These are phyloP conservation scores for Sclerotinia subarctica DNA, from an alignment of 2,329 filamentous ascomycete genomes.

Conservation along the genomic window DNA sequence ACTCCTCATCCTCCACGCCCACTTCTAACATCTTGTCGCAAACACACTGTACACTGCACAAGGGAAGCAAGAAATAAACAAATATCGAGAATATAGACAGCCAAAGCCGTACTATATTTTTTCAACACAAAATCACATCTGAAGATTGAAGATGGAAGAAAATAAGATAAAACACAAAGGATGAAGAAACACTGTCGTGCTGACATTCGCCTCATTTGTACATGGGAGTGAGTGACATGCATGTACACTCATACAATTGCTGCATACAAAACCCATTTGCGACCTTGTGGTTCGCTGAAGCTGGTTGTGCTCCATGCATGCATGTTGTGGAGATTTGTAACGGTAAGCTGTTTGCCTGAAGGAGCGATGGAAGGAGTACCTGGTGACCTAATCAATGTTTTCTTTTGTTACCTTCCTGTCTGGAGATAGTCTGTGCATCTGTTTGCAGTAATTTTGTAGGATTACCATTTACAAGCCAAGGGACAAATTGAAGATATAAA, in stretches of 20 bases:
- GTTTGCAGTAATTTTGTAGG: background rate
- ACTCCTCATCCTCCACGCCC: background rate
- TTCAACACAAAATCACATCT: background rate
- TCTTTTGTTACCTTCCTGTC: background rate
- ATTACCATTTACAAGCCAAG: background rate
- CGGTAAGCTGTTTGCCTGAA: constrained; percentile 1
- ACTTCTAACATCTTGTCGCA: constrained; percentile 3
- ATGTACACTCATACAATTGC: constrained; percentile 11
- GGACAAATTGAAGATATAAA: constrained; percentile 4
- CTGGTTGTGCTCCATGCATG: constrained; percentile 10
- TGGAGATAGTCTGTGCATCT: background rate
- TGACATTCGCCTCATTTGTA: constrained; percentile 2
- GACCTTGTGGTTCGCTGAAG: constrained; percentile 9
- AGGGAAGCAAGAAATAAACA: background rate
- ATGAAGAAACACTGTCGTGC: background rate
- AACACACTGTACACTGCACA: background rate
- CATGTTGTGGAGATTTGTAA: background rate
- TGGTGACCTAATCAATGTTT: background rate
- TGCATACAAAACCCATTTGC: background rate
- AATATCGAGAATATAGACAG: background rate
- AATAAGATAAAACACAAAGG: background rate
- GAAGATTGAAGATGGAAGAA: background rate
- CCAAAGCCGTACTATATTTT: background rate
- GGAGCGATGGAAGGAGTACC: background rate
- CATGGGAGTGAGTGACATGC: background rate